Conservation (phyloP, 176 grass and related monocot genomes). For the Oryza australiensis region DNA sequence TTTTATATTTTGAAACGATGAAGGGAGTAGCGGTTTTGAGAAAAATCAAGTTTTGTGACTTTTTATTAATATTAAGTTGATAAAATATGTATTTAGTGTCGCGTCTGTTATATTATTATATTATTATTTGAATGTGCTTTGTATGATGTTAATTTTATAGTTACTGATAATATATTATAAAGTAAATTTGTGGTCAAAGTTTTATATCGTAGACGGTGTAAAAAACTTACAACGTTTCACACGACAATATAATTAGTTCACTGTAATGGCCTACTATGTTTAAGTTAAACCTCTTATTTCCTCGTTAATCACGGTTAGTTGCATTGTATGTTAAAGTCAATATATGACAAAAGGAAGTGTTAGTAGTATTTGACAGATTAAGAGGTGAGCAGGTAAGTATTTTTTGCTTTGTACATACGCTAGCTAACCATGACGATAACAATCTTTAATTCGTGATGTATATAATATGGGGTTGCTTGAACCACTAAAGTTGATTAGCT, state of each 20-base stretch:
- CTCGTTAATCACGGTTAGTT: neutral
- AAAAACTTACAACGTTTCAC: no score
- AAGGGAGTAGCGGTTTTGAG: no score
- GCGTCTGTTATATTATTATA: no score
- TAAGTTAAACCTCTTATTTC: neutral
- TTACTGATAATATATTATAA: no score
- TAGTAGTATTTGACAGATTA: neutral
- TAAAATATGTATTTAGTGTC: no score
- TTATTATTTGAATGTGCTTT: no score
- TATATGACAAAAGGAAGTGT: neutral
- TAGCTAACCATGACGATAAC: slow-evolving; percentile 21
- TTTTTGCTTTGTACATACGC: neutral
- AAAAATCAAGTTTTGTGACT: no score
- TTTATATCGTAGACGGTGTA: no score
- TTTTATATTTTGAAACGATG: no score
- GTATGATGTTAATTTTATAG: no score
- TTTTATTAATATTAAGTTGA: no score
- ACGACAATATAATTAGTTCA: neutral
- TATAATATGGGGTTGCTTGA: slow-evolving; percentile 15
- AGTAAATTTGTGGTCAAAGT: no score
- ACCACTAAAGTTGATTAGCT: slow-evolving; percentile 27
- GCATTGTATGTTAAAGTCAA: neutral
- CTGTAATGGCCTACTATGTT: neutral
- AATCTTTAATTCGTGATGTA: neutral
- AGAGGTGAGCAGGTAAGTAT: neutral